phyloP scores from a whole-genome alignment of 2,329 filamentous ascomycete genomes.

The Huntiella decipiens region DNA sequence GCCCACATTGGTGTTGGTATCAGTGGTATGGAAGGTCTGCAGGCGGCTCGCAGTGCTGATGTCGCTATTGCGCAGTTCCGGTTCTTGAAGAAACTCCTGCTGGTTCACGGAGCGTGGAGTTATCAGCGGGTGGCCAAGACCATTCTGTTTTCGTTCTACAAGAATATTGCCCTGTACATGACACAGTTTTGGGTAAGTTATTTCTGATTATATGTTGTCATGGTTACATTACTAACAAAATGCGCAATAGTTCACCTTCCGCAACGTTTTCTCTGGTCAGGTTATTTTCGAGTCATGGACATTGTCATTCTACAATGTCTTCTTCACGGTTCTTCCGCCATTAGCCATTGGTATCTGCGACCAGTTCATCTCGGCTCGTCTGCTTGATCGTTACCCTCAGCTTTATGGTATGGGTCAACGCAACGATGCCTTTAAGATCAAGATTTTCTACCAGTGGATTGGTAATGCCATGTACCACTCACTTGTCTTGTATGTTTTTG shows the following conservation, averaged over 20 bases:
- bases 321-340: conserved; percentile 87
- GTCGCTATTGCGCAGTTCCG: conserved; percentile 93
- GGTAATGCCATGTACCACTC: conserved; percentile 92
- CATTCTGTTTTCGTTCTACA: conserved; percentile 97
- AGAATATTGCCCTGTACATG: conserved; percentile 97
- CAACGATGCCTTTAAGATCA: conserved; percentile 81
- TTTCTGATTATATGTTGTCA: neutral
- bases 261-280: conserved; percentile 93
- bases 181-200: conserved; percentile 87
- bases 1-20: conserved; percentile 97
- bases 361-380: conserved; percentile 85
- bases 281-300: conserved; percentile 99
- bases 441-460: conserved; percentile 86
- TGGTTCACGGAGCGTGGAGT: conserved; percentile 94
- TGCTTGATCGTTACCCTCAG: conserved; percentile 90
- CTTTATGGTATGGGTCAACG: conserved; percentile 85
- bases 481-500: conserved; percentile 73
- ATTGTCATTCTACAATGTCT: conserved; percentile 96
- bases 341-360: conserved; percentile 92
- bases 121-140: conserved; percentile 95
- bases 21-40: conserved; percentile 88
- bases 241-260: conserved; percentile 61
- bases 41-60: conserved; percentile 88
- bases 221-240: conserved; percentile 15
- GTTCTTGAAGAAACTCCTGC: conserved; percentile 76